Evolutionary conservation across 441 rosid genomes (phyloP).

Genomic region (Daphne laureola): DNA sequence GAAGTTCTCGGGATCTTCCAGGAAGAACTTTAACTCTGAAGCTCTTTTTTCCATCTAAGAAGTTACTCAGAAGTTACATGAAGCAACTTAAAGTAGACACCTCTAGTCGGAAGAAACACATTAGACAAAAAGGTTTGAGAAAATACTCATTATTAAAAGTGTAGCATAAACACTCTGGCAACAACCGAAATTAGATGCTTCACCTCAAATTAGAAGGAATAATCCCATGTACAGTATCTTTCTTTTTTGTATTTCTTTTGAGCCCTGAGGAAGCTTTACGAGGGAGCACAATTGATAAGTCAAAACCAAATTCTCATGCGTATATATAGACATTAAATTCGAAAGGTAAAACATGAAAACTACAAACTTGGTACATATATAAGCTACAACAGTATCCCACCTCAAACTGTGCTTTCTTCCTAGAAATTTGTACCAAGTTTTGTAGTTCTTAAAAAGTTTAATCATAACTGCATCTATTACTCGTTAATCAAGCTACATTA

Average conservation of each 20-base stretch:
- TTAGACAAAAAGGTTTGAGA: not conserved
- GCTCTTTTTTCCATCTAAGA: slow-evolving; percentile 81
- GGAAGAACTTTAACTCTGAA: slow-evolving; percentile 66
- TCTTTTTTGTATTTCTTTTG: slow-evolving; percentile 79
- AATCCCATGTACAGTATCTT: slow-evolving; percentile 88
- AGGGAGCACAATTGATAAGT: slow-evolving; percentile 8
- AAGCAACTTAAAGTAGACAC: not conserved
- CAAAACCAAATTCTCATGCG: slow-evolving; percentile 9
- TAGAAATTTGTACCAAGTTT: slow-evolving; percentile 82
- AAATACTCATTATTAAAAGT: slow-evolving; percentile 70
- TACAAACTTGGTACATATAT: not conserved
- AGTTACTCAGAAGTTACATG: slow-evolving; percentile 7
- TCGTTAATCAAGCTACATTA: slow-evolving; percentile 75
- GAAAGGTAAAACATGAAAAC: not conserved
- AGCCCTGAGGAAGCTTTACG: slow-evolving; percentile 70
- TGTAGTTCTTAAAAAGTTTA: slow-evolving; percentile 81
- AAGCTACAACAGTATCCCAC: slow-evolving; percentile 26
- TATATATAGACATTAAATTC: not conserved
- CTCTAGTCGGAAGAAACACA: not conserved
- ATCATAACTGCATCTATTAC: slow-evolving; percentile 71
- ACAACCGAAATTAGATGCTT: slow-evolving; percentile 89
- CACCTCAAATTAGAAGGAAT: slow-evolving; percentile 86
- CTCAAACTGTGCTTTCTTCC: slow-evolving; percentile 87
- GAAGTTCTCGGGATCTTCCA: slow-evolving; percentile 63
- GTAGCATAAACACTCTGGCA: slow-evolving; percentile 91